phyloP scores from a whole-genome alignment of 2,329 filamentous ascomycete species.

The Dactylonectria macrodidyma region DNA sequence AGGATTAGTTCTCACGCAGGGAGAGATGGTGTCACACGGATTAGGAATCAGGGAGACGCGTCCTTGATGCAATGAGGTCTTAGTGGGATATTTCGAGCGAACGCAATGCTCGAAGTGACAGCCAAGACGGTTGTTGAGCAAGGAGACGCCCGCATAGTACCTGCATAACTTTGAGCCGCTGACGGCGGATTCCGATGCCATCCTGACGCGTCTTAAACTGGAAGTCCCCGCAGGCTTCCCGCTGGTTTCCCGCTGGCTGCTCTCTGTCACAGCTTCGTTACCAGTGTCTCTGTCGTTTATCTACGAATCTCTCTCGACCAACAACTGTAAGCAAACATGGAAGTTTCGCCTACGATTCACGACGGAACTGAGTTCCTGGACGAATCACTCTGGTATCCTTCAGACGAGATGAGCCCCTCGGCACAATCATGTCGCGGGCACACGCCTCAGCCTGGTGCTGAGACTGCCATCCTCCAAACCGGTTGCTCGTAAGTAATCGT shows the following conservation, averaged over 20 bases:
- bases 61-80: too few species aligned
- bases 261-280: neutral
- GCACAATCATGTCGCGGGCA: neutral
- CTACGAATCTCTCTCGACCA: neutral
- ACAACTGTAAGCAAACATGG: slow-evolving; percentile 12
- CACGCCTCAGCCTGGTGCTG: neutral
- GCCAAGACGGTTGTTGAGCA: too few species aligned
- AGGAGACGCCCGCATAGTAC: neutral
- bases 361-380: neutral
- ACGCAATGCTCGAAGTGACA: too few species aligned
- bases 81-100: too few species aligned
- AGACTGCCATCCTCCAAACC: neutral
- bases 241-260: neutral
- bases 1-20: neutral
- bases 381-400: neutral
- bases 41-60: neutral
- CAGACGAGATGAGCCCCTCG: neutral
- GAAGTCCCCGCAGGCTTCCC: neutral
- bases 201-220: too few species aligned
- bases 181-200: neutral
- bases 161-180: neutral
- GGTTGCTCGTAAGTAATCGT: slow-evolving; percentile 11
- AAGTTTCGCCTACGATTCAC: neutral
- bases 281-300: neutral
- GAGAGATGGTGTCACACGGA: neutral